A percentile compares a stretch with the other conserved stretches of the same genome.
Evolutionary conservation across 257 asterid genomes (phyloP).

Genomic region (Mitragyna speciosa): DNA sequence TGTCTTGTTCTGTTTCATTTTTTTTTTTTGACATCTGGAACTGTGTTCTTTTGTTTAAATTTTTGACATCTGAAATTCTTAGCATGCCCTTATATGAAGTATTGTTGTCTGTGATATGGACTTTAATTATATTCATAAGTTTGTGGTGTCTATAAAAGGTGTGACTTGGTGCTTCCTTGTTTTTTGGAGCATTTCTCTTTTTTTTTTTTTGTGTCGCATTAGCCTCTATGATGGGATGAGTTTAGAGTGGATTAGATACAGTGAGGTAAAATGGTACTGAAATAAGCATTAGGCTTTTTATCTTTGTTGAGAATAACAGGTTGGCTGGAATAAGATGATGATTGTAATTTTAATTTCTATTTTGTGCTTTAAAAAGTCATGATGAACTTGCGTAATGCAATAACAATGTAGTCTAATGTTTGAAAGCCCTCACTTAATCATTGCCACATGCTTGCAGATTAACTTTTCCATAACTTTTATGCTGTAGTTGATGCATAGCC

Average conservation of each 20-base stretch:
- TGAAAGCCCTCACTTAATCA: background rate
- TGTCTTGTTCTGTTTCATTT: background rate
- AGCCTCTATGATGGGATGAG: background rate
- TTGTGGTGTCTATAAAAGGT: background rate
- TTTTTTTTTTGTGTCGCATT: background rate
- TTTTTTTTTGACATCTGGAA: background rate
- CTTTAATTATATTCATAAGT: background rate
- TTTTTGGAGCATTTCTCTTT: background rate
- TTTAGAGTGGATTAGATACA: background rate
- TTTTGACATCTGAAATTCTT: background rate
- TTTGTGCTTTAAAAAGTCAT: background rate
- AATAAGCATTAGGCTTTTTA: background rate
- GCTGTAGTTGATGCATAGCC: background rate
- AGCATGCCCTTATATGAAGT: background rate
- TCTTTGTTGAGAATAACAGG: background rate
- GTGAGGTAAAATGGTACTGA: background rate
- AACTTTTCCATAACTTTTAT: background rate
- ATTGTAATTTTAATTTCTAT: background rate
- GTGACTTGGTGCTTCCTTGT: background rate
- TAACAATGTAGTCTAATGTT: background rate
- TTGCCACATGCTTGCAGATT: background rate
- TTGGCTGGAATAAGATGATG: background rate
- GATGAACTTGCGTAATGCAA: background rate
- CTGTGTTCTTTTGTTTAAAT: background rate
- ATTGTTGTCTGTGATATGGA: background rate